Base-by-base conservation (phyloP, 2,329 filamentous ascomycete species). In the Rhinocladiella mackenziei region DNA sequence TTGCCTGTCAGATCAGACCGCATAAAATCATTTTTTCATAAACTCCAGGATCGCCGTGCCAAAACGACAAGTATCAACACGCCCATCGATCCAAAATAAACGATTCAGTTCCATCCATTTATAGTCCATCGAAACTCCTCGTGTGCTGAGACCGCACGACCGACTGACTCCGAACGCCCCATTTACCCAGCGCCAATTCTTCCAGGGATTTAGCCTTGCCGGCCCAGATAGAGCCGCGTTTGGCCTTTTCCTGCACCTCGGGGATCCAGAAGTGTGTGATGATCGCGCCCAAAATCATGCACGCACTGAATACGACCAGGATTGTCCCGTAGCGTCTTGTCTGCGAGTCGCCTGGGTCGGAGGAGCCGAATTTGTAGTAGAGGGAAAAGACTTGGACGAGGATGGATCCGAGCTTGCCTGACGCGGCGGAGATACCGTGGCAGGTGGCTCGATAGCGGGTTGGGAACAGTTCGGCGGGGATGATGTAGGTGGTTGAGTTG, bases 401-500 rank as follows among this genome's bases (percentile, higher is more conserved):
- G 38, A 69, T 65, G 3, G 73, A 73, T 13, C 75, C 75, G 1
- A 78, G 58, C 55, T 78, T 78, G 3, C 75, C 75, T 1, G 66
- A 58, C 1, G 67, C 75, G n/a, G 75, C 75, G 19, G 69, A 68
- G 47, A 78, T 68, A 14, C 75, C 75, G 55, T 78, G 72, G 47
- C 70, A 74, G 1, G 71, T 73, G 39, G 67, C 74, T 13, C 75
- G 68, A 54, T 77, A 77, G 13, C 71, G 65, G 0, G 75, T 78
- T 3, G 75, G 75, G 50, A 77, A 78, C 39, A 76, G 67, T 50
- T 77, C 75, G 9, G 73, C 74, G n/a, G 75, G 71, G 26, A 77
- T 72, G 55, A 72, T 68, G 45, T 66, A 67, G 5, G 63, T 68
- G 25, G 67, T 66, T 51, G 62, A 62, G 35, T 66, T 67, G 23